Base-by-base conservation (phyloP, 192 early-diverging fungal genomes). In the Spinellus fusiger region DNA sequence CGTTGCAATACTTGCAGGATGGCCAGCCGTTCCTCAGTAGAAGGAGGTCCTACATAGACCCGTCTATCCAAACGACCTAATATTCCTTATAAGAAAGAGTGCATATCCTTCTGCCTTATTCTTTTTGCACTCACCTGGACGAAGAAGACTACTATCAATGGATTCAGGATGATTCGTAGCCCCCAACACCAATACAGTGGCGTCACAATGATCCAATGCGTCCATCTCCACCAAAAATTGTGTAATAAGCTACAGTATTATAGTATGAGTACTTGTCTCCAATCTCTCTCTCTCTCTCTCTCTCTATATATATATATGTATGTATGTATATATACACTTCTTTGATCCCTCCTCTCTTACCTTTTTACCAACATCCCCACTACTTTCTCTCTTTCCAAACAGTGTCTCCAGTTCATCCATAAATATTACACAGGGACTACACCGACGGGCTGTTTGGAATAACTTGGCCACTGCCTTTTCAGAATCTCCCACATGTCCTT, bases 351-450 rank as follows among this genome's bases (percentile, higher is more conserved):
- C 20, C 9, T 20, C 47, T 59, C 18, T 34, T 68, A 84, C 76
- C 73, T 89, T 86, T 66, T 80, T 89, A 18, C 81, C 88, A 4
- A 87, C 72, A 61, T 86, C 80, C 0, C 90, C 90, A 51, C 78
- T 74, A 7, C 70, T 66, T 5, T 90, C 91, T 54, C 87, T 76
- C 9, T 64, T 68, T 25, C 86, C 82, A 75, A 96, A 96, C 27
- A 98, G 71, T 2, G 92, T 86, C 54, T 98, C 95, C 47, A 98
- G 77, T 66, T 98, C 94, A 69, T 98, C 95, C 20, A 98, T 77
- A 75, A 98, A 98, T 13, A 98, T 69, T 29, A 98, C 87, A 59
- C 82, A 87, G 0, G 95, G 94, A 15, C 78, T 81, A 28, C 76
- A 76, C 49, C 80, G 78, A 26, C 71, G 75, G 1, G 94, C 95